Evolutionary conservation across 2,329 filamentous ascomycete genomes (phyloP), one percentile per base, ranked within the genome.

Genomic region (Geosmithia flava): DNA sequence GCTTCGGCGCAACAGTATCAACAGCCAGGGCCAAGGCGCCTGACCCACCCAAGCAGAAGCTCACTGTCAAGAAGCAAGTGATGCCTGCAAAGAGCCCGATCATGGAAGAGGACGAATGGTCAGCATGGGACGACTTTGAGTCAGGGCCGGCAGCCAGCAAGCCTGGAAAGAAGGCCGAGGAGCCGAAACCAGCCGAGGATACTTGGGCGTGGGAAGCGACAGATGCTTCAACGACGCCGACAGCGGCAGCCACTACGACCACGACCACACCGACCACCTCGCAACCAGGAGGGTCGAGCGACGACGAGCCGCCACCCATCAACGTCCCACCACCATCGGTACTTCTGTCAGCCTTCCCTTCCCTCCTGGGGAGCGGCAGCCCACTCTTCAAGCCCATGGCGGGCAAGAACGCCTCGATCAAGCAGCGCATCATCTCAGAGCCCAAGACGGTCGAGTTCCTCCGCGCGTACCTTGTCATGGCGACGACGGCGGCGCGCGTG

Each of bases 281-380:
- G 7, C 6, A 13, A 45, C n/a, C 5, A 47, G 13, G 8, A 4
- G 23, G 23, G 23, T 27, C 20, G 15, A 53, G 52, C n/a, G 62
- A 69, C 49, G 59, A 62, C 40, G 60, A 62, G 5, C 67, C 72
- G 20, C 85, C 87, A 6, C 89, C 89, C 5, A 87, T 81, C 17
- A 96, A 95, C 58, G 81, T 96, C 7, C 91, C 91, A 10, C 91
- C 91, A 4, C 91, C 91, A 1, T 87, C 87, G 1, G 75, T 95
- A 19, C 71, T 97, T 15, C 73, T 97, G 20, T 81, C 85, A 8
- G 64, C 88, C 7, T 88, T 95, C 54, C 80, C 87, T 0, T 70
- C 77, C 7, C 68, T 94, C 5, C 78, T 95, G 51, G 71, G 76
- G 19, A 70, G 82, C 27, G 81, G 83, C 4, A 77, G 82, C 52